Evolutionary conservation across 441 rosid genomes (phyloP).

Genomic region (Croton setiger): DNA sequence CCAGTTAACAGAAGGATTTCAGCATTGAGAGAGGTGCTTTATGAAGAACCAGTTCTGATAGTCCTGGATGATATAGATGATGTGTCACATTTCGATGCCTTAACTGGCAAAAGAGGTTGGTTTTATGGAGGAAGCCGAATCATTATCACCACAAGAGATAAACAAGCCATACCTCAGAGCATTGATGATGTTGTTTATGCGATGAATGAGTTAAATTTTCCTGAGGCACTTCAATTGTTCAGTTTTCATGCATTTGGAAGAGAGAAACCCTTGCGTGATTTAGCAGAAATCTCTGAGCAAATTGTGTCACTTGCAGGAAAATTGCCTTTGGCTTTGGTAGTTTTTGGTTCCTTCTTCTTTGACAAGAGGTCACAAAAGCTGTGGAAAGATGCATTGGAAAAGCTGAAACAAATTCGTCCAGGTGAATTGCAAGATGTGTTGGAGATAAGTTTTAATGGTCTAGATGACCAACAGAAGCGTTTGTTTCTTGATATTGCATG

Average conservation of each 20-base stretch:
- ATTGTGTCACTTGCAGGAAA: constrained; percentile 37
- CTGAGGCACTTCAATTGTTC: constrained; percentile 36
- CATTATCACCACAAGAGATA: constrained; percentile 41
- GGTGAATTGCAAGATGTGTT: constrained; percentile 30
- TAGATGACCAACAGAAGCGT: constrained; percentile 39
- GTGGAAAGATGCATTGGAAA: constrained; percentile 41
- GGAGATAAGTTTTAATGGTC: constrained; percentile 42
- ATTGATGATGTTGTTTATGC: constrained; percentile 23
- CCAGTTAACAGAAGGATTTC: neutral
- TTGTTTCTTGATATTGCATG: constrained; percentile 59
- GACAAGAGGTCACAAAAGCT: constrained; percentile 42
- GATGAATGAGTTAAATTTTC: constrained; percentile 25
- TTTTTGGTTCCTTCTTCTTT: constrained; percentile 52
- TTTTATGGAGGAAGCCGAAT: constrained; percentile 37
- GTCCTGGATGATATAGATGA: constrained; percentile 40
- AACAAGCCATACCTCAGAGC: constrained; percentile 17
- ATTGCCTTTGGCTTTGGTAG: constrained; percentile 58
- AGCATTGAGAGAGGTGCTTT: constrained; percentile 22
- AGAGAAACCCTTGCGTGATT: constrained; percentile 37
- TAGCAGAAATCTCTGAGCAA: constrained; percentile 35
- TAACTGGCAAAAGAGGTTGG: constrained; percentile 28
- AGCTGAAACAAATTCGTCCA: constrained; percentile 35
- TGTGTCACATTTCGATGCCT: constrained; percentile 24
- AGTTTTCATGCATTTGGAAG: constrained; percentile 49
- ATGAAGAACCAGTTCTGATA: constrained; percentile 19